These are phyloP conservation scores for Penicillium olsonii DNA, from an alignment of 2,329 filamentous ascomycete species.

Conservation along the genomic window DNA sequence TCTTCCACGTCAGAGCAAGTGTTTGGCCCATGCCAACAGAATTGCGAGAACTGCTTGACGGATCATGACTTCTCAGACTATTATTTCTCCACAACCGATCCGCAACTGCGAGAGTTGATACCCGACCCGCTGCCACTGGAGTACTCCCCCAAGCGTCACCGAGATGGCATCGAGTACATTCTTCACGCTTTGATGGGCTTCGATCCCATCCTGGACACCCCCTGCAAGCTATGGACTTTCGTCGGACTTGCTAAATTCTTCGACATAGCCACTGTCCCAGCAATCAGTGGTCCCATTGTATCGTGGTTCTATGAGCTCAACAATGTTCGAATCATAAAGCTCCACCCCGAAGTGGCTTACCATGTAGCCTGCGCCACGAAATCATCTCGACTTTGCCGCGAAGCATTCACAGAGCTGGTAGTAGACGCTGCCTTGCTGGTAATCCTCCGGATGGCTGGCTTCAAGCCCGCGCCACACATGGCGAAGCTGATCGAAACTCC, in stretches of 20 bases:
- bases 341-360: conserved; percentile 63
- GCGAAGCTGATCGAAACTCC: conserved; percentile 49
- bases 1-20: neutral
- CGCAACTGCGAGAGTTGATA: neutral
- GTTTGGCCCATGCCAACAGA: neutral
- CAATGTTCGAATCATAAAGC: conserved; percentile 63
- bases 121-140: conserved; percentile 42
- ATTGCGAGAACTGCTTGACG: neutral
- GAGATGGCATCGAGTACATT: conserved; percentile 63
- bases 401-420: conserved; percentile 63
- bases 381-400: conserved; percentile 35
- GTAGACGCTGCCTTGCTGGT: conserved; percentile 60
- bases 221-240: conserved; percentile 67
- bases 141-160: conserved; percentile 66
- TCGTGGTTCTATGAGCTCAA: conserved; percentile 60
- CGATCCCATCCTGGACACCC: conserved; percentile 62
- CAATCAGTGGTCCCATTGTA: conserved; percentile 51
- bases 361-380: conserved; percentile 53
- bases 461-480: conserved; percentile 1
- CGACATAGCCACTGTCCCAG: conserved; percentile 40
- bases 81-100: neutral
- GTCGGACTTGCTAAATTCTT: conserved; percentile 63
- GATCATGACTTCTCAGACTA: neutral
- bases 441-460: conserved; percentile 21
- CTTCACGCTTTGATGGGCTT: conserved; percentile 59